Conservation (phyloP, 148 eudicot genomes). For the Rhododendron ferrugineum region DNA sequence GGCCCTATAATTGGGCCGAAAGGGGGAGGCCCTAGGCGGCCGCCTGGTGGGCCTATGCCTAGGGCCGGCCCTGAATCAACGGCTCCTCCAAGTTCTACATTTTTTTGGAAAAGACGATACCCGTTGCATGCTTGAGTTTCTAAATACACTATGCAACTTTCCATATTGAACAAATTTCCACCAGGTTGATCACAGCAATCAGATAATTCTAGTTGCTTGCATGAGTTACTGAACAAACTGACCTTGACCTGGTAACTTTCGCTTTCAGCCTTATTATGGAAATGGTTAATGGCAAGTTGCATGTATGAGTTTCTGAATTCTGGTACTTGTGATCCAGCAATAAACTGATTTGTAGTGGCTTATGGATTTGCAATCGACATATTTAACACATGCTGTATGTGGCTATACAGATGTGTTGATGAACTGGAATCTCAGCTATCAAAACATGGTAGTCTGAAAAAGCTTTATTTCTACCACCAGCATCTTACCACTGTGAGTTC, state of each 20-base stretch:
- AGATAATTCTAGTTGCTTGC: background rate
- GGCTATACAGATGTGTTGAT: slow-evolving; percentile 78
- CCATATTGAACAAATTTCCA: background rate
- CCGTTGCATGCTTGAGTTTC: background rate
- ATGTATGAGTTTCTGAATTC: background rate
- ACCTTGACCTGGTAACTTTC: background rate
- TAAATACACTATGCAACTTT: background rate
- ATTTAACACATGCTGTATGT: slow-evolving; percentile 15
- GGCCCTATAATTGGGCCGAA: too few species aligned
- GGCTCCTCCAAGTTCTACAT: background rate
- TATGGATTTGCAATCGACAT: background rate
- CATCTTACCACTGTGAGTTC: slow-evolving; percentile 92
- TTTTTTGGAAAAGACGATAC: background rate
- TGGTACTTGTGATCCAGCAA: background rate
- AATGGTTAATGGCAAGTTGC: background rate
- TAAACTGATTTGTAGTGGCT: background rate
- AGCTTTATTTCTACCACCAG: slow-evolving; percentile 95
- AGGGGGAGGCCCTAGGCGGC: too few species aligned
- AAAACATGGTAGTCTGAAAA: slow-evolving; percentile 92
- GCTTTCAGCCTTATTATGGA: background rate
- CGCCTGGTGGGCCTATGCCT: too few species aligned
- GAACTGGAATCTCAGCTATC: slow-evolving; percentile 92
- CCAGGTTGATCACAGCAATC: background rate
- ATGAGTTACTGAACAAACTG: background rate
- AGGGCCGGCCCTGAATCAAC: too few species aligned